Percentiles rank a stretch among this genome's conserved stretches.
phyloP scores from a whole-genome alignment of 2,329 filamentous ascomycete genomes.

The Pseudogymnoascus sp. region DNA sequence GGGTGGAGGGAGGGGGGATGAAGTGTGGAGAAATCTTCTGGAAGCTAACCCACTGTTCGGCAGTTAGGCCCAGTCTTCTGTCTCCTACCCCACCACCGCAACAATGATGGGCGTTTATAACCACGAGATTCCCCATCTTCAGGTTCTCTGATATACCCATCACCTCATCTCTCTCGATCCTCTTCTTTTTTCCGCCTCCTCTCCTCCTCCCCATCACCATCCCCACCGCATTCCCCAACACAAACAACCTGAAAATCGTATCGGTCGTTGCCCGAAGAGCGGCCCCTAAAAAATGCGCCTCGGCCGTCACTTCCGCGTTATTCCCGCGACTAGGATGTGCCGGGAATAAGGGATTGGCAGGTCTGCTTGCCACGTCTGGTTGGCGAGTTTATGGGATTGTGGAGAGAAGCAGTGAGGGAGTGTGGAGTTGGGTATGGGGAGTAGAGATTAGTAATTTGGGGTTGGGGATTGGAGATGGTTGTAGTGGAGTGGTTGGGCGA shows the following conservation, averaged over 20 bases:
- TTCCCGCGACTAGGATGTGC: not conserved
- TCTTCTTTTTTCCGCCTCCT: not conserved
- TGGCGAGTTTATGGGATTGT: not conserved
- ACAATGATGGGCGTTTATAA: not conserved
- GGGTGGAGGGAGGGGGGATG: not conserved
- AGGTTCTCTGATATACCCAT: not conserved
- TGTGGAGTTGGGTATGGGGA: not conserved
- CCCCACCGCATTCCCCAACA: not conserved
- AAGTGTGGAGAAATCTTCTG: not conserved
- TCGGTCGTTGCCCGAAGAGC: not conserved
- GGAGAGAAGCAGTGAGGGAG: not conserved
- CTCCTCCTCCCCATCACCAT: not conserved
- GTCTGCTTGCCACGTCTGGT: not conserved
- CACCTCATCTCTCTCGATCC: not conserved
- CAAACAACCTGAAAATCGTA: not conserved
- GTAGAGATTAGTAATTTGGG: not conserved
- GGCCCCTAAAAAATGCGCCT: not conserved
- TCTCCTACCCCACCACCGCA: not conserved
- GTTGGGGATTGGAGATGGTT: not conserved
- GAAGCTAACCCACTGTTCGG: not conserved
- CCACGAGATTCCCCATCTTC: not conserved
- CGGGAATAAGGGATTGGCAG: not conserved
- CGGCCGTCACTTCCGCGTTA: slow-evolving; percentile 4
- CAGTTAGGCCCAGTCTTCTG: not conserved
- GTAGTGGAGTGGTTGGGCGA: not conserved